phyloP scores from a whole-genome alignment of 305 asterid species.

The Plantago lanceolata region DNA sequence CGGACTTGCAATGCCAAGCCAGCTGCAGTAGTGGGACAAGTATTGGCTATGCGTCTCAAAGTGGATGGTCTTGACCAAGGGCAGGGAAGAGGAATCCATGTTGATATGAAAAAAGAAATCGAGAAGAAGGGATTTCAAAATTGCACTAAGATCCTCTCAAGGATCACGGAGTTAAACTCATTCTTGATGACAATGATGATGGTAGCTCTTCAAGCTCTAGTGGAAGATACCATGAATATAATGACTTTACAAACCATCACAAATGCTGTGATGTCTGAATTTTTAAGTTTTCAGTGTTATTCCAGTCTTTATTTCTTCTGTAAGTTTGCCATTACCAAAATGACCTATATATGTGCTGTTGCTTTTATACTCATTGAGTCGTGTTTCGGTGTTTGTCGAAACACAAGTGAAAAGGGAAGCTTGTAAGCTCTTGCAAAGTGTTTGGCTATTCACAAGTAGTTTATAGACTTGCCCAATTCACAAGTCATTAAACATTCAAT shows the following conservation, averaged over 20 bases:
- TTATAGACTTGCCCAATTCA: too few relatives aligned
- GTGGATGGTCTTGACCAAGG: constrained; percentile 89
- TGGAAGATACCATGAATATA: not conserved
- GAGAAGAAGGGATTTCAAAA: constrained; percentile 77
- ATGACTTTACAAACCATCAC: not conserved
- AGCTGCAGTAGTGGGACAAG: constrained; percentile 81
- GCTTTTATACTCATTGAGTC: too few relatives aligned
- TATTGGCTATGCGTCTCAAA: constrained; percentile 77
- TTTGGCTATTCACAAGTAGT: too few relatives aligned
- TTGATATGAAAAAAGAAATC: constrained; percentile 63
- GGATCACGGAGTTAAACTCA: constrained; percentile 55
- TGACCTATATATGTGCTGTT: not conserved
- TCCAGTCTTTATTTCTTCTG: too few relatives aligned
- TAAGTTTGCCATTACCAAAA: too few relatives aligned
- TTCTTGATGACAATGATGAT: constrained; percentile 45
- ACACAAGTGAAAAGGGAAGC: too few relatives aligned
- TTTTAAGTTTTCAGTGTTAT: too few relatives aligned
- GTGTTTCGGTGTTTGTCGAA: too few relatives aligned
- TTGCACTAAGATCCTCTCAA: constrained; percentile 59
- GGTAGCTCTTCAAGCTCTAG: not conserved
- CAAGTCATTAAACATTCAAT: too few relatives aligned
- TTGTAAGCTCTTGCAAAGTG: too few relatives aligned
- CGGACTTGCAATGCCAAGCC: constrained; percentile 90
- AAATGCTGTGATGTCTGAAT: too few relatives aligned
- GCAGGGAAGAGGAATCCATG: constrained; percentile 69